These are phyloP conservation scores for Balakata baccata DNA, from an alignment of 345 rosid genomes.

Conservation along the genomic window DNA sequence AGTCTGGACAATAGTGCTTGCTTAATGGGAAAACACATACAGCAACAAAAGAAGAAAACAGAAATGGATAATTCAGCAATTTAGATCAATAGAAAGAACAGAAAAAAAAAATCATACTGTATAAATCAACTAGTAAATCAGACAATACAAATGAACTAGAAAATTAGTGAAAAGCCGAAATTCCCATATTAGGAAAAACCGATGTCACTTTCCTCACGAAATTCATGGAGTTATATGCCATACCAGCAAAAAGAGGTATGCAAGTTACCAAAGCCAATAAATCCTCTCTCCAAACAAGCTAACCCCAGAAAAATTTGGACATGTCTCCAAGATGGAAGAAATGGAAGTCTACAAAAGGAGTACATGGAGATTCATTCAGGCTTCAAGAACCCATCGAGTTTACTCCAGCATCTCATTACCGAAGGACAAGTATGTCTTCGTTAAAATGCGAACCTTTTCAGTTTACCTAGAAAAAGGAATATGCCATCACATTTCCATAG, in stretches of 20 bases:
- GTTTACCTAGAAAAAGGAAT: conserved; percentile 7
- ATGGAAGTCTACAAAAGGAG: background rate
- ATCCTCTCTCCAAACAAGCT: conserved; percentile 18
- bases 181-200: conserved; percentile 31
- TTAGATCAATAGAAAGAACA: background rate
- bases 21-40: background rate
- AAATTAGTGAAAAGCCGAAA: conserved; percentile 19
- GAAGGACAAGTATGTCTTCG: conserved; percentile 12
- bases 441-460: conserved; percentile 16
- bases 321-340: conserved; percentile 17
- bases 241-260: conserved; percentile 19
- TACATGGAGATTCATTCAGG: background rate
- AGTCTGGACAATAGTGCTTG: background rate
- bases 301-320: conserved; percentile 22
- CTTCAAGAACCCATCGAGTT: conserved; percentile 13
- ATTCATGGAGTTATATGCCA: conserved; percentile 10
- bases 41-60: background rate
- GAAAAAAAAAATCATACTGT: conserved; percentile 21
- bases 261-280: conserved; percentile 13
- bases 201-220: conserved; percentile 17
- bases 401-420: background rate
- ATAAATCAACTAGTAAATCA: conserved; percentile 16
- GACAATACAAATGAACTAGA: conserved; percentile 17
- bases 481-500: conserved; percentile 13
- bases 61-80: conserved; percentile 16